phyloP scores from a whole-genome alignment of 495 filamentous ascomycete species.

The Hyaloscypha variabilis region DNA sequence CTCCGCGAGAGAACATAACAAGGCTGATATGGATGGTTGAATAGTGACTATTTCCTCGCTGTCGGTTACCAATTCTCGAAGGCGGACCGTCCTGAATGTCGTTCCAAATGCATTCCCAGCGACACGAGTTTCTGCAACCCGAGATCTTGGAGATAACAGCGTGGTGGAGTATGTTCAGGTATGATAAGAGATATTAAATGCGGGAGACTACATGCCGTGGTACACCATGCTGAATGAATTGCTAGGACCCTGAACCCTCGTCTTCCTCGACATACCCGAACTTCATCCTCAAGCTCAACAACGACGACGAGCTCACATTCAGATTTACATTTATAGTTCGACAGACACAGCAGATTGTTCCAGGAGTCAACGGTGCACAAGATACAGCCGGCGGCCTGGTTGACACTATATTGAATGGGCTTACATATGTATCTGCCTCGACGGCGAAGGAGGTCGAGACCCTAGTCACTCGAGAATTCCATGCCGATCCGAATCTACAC shows the following conservation, averaged over 20 bases:
- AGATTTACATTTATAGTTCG: constrained; percentile 90
- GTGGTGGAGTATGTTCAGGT: constrained; percentile 94
- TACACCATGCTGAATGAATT: background rate
- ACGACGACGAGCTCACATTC: constrained; percentile 90
- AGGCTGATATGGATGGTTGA: constrained; percentile 14
- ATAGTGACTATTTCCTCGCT: constrained; percentile 85
- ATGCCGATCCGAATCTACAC: constrained; percentile 95
- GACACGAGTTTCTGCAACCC: constrained; percentile 74
- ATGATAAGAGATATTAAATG: constrained; percentile 34
- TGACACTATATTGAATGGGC: constrained; percentile 82
- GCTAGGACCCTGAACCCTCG: constrained; percentile 77
- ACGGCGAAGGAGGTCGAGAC: constrained; percentile 88
- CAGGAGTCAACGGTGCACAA: constrained; percentile 51
- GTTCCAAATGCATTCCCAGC: constrained; percentile 89
- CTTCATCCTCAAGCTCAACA: constrained; percentile 83
- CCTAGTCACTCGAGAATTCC: constrained; percentile 90
- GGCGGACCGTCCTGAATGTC: constrained; percentile 74
- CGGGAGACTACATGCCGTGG: background rate
- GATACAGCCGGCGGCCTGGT: constrained; percentile 48
- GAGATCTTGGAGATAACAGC: constrained; percentile 71
- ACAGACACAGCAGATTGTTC: constrained; percentile 56
- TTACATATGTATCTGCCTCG: constrained; percentile 90
- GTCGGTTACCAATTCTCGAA: constrained; percentile 74
- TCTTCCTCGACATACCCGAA: constrained; percentile 57
- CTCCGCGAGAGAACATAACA: background rate